phyloP scores from a whole-genome alignment of 495 filamentous ascomycete species.

The Penicillium silybi region DNA sequence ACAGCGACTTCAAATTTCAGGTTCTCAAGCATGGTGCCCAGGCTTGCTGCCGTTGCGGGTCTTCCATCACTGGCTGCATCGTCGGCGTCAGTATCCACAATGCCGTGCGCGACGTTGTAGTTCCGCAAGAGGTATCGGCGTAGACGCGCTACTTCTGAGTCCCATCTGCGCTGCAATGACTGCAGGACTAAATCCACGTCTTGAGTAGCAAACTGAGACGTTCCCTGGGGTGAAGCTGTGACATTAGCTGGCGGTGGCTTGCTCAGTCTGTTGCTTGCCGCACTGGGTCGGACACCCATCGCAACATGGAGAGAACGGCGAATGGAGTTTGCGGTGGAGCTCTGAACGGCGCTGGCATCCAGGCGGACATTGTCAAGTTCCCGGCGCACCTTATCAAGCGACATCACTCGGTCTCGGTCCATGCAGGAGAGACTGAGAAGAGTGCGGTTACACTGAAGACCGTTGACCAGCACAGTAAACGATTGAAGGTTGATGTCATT shows the following conservation, averaged over 20 bases:
- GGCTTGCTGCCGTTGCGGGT: conserved; percentile 35
- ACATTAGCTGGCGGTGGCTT: conserved; percentile 27
- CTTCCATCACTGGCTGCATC: conserved; percentile 37
- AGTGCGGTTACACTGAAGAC: conserved; percentile 62
- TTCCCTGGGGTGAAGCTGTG: conserved; percentile 17
- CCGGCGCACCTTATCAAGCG: conserved; percentile 59
- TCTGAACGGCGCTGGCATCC: conserved; percentile 27
- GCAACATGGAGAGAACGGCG: conserved; percentile 44
- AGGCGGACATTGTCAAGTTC: conserved; percentile 54
- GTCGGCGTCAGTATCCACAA: conserved; percentile 23
- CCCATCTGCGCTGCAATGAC: conserved; percentile 60
- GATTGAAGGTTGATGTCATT: conserved; percentile 76
- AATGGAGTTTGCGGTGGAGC: conserved; percentile 39
- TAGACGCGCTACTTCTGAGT: conserved; percentile 53
- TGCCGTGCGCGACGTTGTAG: conserved; percentile 50
- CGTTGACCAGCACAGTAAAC: conserved; percentile 72
- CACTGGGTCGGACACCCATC: conserved; percentile 30
- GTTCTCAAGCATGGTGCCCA: conserved; percentile 39
- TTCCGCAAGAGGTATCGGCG: conserved; percentile 60
- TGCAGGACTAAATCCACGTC: conserved; percentile 52
- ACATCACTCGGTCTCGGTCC: conserved; percentile 56
- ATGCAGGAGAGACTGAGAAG: conserved; percentile 64
- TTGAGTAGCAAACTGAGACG: conserved; percentile 35
- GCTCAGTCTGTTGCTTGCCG: conserved; percentile 29
- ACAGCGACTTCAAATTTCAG: conserved; percentile 39